Evolutionary conservation across 2,329 filamentous ascomycete species (phyloP).

Genomic region (Claviceps purpurea): DNA sequence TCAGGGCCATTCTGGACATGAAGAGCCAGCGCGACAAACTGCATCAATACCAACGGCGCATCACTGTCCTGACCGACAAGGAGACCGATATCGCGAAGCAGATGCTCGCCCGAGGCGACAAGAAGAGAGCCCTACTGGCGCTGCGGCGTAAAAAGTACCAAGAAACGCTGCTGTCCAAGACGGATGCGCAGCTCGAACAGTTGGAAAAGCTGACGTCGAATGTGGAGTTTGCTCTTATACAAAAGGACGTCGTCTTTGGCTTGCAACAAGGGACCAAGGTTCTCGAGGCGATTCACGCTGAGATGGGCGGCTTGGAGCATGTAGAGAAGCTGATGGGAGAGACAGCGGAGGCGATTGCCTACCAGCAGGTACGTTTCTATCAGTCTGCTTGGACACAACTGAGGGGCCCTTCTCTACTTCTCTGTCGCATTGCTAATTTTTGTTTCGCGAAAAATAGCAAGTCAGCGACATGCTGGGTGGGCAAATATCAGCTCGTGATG

Average conservation of each 20-base stretch:
- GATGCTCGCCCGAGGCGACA: slow-evolving; percentile 70
- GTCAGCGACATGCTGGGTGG: slow-evolving; percentile 82
- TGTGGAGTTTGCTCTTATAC: slow-evolving; percentile 91
- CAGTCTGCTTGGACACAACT: not conserved
- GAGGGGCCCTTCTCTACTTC: not conserved
- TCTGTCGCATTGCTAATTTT: not conserved
- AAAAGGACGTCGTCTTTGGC: slow-evolving; percentile 91
- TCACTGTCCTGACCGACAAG: slow-evolving; percentile 70
- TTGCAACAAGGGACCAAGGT: slow-evolving; percentile 85
- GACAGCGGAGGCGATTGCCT: slow-evolving; percentile 76
- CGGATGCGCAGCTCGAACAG: slow-evolving; percentile 86
- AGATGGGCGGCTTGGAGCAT: slow-evolving; percentile 90
- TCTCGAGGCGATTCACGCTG: slow-evolving; percentile 77
- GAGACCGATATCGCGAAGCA: slow-evolving; percentile 78
- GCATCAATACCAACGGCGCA: slow-evolving; percentile 87
- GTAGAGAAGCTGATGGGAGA: slow-evolving; percentile 95
- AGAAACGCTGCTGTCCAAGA: slow-evolving; percentile 75
- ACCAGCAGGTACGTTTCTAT: slow-evolving; percentile 56
- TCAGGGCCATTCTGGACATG: slow-evolving; percentile 89
- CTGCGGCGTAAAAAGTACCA: slow-evolving; percentile 95
- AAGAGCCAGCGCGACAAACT: slow-evolving; percentile 96
- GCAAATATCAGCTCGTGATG: slow-evolving; percentile 83
- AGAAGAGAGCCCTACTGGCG: slow-evolving; percentile 69
- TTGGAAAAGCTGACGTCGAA: slow-evolving; percentile 76
- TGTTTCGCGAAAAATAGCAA: slow-evolving; percentile 42